Evolutionary conservation across 2,329 filamentous ascomycete species (phyloP).

Genomic region (Ceratocystis variospora): DNA sequence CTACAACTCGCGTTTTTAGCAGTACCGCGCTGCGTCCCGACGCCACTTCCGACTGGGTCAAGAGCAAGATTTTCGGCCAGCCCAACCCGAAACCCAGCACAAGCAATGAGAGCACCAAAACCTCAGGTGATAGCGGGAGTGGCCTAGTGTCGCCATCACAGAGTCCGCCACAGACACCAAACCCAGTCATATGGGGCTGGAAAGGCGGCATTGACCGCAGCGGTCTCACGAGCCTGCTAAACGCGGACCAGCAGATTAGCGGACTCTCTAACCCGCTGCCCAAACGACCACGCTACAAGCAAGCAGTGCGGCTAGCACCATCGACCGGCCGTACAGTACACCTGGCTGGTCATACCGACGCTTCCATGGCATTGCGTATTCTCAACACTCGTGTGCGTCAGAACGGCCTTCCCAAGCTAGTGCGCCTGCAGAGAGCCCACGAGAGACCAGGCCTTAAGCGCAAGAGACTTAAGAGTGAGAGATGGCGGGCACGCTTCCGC

Average conservation of each 20-base stretch:
- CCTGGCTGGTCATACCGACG: slow-evolving; percentile 32
- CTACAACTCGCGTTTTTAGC: slow-evolving; percentile 12
- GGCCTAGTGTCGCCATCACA: slow-evolving; percentile 1
- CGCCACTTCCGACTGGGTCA: slow-evolving; percentile 7
- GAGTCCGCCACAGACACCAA: slow-evolving; percentile 9
- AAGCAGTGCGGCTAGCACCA: slow-evolving; percentile 29
- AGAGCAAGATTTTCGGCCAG: slow-evolving; percentile 13
- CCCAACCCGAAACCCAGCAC: slow-evolving; percentile 9
- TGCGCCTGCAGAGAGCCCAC: slow-evolving; percentile 50
- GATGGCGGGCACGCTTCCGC: slow-evolving; percentile 58
- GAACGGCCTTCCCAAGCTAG: slow-evolving; percentile 47
- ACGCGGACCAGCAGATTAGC: not conserved
- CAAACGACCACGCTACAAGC: slow-evolving; percentile 7
- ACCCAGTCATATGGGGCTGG: slow-evolving; percentile 17
- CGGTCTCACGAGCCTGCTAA: slow-evolving; percentile 22
- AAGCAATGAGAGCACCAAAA: not conserved
- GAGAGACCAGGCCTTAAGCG: slow-evolving; percentile 63
- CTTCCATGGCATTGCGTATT: slow-evolving; percentile 32
- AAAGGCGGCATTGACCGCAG: slow-evolving; percentile 25
- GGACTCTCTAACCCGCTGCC: slow-evolving; percentile 18
- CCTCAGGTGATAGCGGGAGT: not conserved
- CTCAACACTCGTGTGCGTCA: slow-evolving; percentile 29
- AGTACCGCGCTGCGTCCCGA: slow-evolving; percentile 2
- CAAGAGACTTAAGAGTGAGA: slow-evolving; percentile 57
- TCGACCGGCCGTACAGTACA: slow-evolving; percentile 33